These are phyloP conservation scores for Lachnellula suecica DNA, from an alignment of 2,329 filamentous ascomycete genomes.

Conservation along the genomic window DNA sequence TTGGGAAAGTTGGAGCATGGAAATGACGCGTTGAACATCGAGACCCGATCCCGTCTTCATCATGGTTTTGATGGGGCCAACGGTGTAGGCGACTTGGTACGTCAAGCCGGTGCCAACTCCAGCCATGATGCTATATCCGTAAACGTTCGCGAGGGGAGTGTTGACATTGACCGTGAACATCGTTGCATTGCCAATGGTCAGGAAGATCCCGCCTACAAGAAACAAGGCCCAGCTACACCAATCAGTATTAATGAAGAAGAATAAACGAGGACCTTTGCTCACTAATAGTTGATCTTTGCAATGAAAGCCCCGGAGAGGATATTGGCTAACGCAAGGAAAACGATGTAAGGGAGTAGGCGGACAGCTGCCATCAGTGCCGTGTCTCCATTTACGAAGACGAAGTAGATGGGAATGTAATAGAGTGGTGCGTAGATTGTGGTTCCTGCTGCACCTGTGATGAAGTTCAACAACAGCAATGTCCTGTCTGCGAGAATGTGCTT, in stretches of 20 bases:
- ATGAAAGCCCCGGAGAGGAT: constrained; percentile 40
- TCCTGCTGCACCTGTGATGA: constrained; percentile 44
- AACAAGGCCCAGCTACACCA: constrained; percentile 31
- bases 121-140: constrained; percentile 37
- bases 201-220: constrained; percentile 32
- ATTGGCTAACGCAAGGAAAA: constrained; percentile 38
- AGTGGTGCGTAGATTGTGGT: constrained; percentile 46
- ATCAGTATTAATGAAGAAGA: neutral
- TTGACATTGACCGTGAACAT: constrained; percentile 27
- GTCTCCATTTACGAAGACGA: constrained; percentile 47
- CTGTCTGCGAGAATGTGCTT: neutral
- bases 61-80: constrained; percentile 33
- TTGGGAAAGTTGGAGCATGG: constrained; percentile 36
- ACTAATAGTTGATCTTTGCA: constrained; percentile 30
- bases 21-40: constrained; percentile 30
- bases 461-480: constrained; percentile 1
- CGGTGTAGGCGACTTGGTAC: constrained; percentile 34
- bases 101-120: constrained; percentile 38
- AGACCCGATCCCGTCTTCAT: constrained; percentile 9
- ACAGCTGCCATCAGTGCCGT: constrained; percentile 42
- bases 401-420: constrained; percentile 47
- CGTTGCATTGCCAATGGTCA: constrained; percentile 29
- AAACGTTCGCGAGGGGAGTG: constrained; percentile 25
- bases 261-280: too few relatives aligned
- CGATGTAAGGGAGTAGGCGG: constrained; percentile 33